Conservation (phyloP, 805 yeast genomes). For the Starmerella apicola region DNA sequence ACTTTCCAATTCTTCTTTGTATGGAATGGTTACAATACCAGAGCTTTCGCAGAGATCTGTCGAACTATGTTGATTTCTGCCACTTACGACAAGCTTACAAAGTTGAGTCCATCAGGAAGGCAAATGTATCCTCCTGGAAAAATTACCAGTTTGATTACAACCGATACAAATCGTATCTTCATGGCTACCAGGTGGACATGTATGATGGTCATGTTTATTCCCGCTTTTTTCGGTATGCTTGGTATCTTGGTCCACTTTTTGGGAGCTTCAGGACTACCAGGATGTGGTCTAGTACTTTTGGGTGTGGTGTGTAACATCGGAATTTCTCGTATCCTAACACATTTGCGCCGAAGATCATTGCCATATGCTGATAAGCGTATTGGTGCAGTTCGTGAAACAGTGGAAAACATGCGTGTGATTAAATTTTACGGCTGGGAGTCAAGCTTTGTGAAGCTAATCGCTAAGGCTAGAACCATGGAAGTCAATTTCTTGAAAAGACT, state of each 20-base stretch:
- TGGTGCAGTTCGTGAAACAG: constrained; percentile 60
- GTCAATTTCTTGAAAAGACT: constrained; percentile 47
- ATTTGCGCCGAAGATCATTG: constrained; percentile 45
- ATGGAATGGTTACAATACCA: constrained; percentile 50
- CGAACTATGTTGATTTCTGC: constrained; percentile 63
- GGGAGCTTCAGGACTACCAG: constrained; percentile 63
- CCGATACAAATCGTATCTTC: constrained; percentile 72
- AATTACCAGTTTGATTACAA: constrained; percentile 65
- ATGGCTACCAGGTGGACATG: constrained; percentile 27
- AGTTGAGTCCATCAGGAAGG: constrained; percentile 44
- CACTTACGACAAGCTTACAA: constrained; percentile 55
- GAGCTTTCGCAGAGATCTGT: constrained; percentile 55
- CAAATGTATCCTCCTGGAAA: constrained; percentile 53
- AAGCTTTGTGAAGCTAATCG: constrained; percentile 51
- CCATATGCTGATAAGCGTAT: constrained; percentile 66
- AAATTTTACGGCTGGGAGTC: constrained; percentile 88
- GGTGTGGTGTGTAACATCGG: constrained; percentile 33
- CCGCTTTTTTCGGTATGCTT: constrained; percentile 34
- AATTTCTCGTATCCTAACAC: constrained; percentile 41
- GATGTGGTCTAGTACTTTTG: constrained; percentile 40
- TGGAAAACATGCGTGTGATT: constrained; percentile 66
- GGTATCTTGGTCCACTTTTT: constrained; percentile 53
- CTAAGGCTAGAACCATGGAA: constrained; percentile 47
- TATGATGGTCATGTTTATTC: constrained; percentile 14
- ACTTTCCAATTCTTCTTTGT: constrained; percentile 40